Base-by-base conservation (phyloP, 495 filamentous ascomycete genomes). In the Penicillium macrosclerotiorum region DNA sequence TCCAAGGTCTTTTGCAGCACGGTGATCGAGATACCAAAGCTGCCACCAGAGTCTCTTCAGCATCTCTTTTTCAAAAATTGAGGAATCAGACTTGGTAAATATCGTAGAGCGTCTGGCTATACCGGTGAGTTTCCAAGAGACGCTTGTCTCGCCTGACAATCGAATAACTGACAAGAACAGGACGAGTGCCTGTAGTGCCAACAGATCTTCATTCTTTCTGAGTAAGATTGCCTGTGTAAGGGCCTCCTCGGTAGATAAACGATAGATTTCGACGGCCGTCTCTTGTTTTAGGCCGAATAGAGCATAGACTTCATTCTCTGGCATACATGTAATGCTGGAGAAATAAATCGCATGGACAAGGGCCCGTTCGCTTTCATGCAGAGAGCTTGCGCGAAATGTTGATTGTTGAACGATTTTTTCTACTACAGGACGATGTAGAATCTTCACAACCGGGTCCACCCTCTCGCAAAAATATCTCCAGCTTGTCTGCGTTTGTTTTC, bases 161-260 rank as follows among this genome's bases (percentile, higher is more conserved):
- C 20, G 19, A 22, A 19, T 37, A 12, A 37, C 20, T 23, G 19
- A 37, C 8, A 37, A 13, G 14, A 37, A 37, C 3, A 37, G 35
- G 1, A 25, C 35, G 8, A 37, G 35, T 13, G 20, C 20, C 16
- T 25, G 20, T 14, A 37, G 8, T 8, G 20, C 18, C 1, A 37
- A 5, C 11, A 37, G 16, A 4, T 42, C 25, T 11, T 31, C 38
- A 7, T 42, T 14, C 5, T 18, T 11, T 16, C 19, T 41, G 13
- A 41, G 37, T 13, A 41, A 41, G 17, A 29, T 22, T 12, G 23
- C 37, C 26, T 41, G 19, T 18, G 37, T 16, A 26, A 41, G 37
- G 5, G 37, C 24, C 29, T 27, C 37, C 23, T 41, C 23, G 29
- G 37, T 41, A 18, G 37, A 41, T 11, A 29, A 41, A 22, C 37